Conservation (phyloP, 2,329 filamentous ascomycete species). For the Didymella glomerata region DNA sequence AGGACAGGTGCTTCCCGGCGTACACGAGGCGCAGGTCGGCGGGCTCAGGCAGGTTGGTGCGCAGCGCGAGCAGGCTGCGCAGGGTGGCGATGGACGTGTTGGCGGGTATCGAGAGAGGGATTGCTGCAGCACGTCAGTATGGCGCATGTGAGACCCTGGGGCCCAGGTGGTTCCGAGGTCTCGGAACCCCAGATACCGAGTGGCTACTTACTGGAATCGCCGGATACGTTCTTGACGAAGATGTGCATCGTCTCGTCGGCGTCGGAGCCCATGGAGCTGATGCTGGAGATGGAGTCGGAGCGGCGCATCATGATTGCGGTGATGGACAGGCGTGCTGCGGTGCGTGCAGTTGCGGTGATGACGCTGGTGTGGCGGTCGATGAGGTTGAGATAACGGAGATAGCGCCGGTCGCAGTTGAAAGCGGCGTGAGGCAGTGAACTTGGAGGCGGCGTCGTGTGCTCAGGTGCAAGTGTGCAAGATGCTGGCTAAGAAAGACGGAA, state of each 20-base stretch:
- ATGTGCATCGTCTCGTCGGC: constrained; percentile 65
- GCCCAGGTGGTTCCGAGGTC: constrained; percentile 17
- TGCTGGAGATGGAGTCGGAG: constrained; percentile 53
- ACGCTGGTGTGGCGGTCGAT: constrained; percentile 9
- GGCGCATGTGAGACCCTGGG: constrained; percentile 12
- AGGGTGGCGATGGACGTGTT: constrained; percentile 65
- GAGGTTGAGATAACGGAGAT: constrained; percentile 28
- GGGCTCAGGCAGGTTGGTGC: constrained; percentile 61
- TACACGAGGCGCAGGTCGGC: constrained; percentile 64
- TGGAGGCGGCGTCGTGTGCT: constrained; percentile 18
- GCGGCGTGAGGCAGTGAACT: constrained; percentile 10
- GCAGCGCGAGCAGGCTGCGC: constrained; percentile 64
- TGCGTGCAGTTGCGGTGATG: constrained; percentile 11
- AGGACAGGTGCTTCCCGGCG: constrained; percentile 64
- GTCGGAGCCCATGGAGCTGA: constrained; percentile 54
- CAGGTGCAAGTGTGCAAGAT: not conserved
- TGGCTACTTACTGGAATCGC: constrained; percentile 61
- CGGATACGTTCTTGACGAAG: constrained; percentile 67
- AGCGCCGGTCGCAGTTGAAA: constrained; percentile 21
- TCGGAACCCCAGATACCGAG: constrained; percentile 25
- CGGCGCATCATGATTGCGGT: constrained; percentile 48
- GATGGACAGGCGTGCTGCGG: constrained; percentile 10
- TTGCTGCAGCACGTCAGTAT: constrained; percentile 55
- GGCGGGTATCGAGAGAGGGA: constrained; percentile 64
- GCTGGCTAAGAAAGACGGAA: constrained; percentile 1